These are phyloP conservation scores for Teunomyces lycoperdinae DNA, from an alignment of 805 yeast species.

Conservation along the genomic window DNA sequence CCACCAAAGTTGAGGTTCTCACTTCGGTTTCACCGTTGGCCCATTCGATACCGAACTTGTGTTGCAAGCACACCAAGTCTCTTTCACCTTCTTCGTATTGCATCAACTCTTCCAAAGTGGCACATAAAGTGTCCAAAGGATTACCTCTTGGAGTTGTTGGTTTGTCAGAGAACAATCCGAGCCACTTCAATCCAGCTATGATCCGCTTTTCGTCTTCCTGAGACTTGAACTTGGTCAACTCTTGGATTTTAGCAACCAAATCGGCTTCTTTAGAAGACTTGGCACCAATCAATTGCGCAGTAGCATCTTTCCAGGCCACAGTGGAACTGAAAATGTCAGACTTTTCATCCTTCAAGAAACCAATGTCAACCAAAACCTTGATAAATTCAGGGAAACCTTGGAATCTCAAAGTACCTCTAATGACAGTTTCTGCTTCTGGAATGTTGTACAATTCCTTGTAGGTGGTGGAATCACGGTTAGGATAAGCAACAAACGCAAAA, in stretches of 20 bases:
- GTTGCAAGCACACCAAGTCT: slow-evolving; percentile 93
- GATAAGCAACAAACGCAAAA: slow-evolving; percentile 90
- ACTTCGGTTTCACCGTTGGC: slow-evolving; percentile 87
- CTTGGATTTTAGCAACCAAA: slow-evolving; percentile 69
- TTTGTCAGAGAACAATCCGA: slow-evolving; percentile 81
- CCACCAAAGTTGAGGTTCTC: slow-evolving; percentile 93
- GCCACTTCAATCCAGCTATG: slow-evolving; percentile 86
- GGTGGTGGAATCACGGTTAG: slow-evolving; percentile 96
- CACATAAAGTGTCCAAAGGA: slow-evolving; percentile 94
- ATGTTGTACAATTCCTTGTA: slow-evolving; percentile 89
- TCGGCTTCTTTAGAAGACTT: slow-evolving; percentile 67
- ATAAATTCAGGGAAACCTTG: slow-evolving; percentile 99
- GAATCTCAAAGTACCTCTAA: slow-evolving; percentile 96
- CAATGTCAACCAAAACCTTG: slow-evolving; percentile 91
- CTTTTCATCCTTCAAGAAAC: slow-evolving; percentile 80
- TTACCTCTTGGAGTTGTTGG: slow-evolving; percentile 85
- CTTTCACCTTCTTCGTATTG: slow-evolving; percentile 95
- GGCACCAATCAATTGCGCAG: slow-evolving; percentile 73
- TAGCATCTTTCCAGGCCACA: slow-evolving; percentile 85
- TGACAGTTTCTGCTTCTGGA: slow-evolving; percentile 95
- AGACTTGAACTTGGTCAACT: slow-evolving; percentile 76
- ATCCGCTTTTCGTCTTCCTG: slow-evolving; percentile 84
- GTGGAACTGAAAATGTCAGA: slow-evolving; percentile 54
- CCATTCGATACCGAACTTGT: slow-evolving; percentile 97
- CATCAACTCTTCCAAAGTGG: slow-evolving; percentile 92